Percentiles rank a stretch among this genome's conserved stretches.
These are phyloP conservation scores for Russula vinacea DNA, from an alignment of 768 basidiomycete species.

Conservation along the genomic window DNA sequence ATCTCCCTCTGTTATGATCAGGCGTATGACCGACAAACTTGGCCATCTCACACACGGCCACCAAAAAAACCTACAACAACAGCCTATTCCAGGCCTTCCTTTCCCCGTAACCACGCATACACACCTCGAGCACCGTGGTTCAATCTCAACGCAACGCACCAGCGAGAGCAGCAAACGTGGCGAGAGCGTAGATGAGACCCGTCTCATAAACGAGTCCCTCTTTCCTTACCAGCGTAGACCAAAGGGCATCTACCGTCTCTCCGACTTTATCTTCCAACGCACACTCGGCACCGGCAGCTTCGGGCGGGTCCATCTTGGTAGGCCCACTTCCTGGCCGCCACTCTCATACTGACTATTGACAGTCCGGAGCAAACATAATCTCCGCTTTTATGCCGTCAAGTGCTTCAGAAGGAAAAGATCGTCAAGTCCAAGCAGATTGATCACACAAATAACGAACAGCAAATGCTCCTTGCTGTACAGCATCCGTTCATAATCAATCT, in stretches of 20 bases:
- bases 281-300: constrained; percentile 95
- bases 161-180: constrained; percentile 49
- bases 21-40: constrained; percentile 38
- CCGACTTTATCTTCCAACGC: constrained; percentile 76
- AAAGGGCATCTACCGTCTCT: constrained; percentile 65
- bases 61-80: constrained; percentile 29
- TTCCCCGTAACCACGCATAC: constrained; percentile 23
- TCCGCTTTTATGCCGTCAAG: constrained; percentile 95
- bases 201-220: constrained; percentile 10
- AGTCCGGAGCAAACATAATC: constrained; percentile 91
- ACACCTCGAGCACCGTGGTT: constrained; percentile 52
- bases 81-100: constrained; percentile 25
- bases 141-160: constrained; percentile 66
- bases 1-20: constrained; percentile 32
- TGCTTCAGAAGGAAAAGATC: constrained; percentile 89
- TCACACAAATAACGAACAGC: constrained; percentile 94
- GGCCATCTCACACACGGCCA: constrained; percentile 33
- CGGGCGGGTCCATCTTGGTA: constrained; percentile 91
- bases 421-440: constrained; percentile 92
- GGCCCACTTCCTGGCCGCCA: constrained; percentile 12
- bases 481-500: constrained; percentile 95
- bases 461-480: constrained; percentile 78
- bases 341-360: constrained; percentile 12
- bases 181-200: constrained; percentile 36
- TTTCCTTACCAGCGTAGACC: constrained; percentile 45